These are phyloP conservation scores for Phaeolepiota aurea DNA, from an alignment of 768 basidiomycete genomes.

Conservation along the genomic window DNA sequence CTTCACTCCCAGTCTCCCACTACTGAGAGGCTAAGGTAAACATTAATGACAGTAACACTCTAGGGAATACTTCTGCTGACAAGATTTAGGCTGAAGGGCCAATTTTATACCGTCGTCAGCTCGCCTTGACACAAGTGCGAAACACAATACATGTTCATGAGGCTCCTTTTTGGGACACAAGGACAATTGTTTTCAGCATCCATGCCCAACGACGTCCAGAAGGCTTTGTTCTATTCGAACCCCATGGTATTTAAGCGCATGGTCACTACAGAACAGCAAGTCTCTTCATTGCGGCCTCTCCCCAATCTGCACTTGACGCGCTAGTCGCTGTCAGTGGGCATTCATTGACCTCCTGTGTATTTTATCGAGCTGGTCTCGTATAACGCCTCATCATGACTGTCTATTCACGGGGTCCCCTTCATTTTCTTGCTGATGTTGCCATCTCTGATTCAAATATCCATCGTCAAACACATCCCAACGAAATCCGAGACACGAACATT, in stretches of 20 bases:
- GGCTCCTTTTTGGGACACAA: slow-evolving; percentile 1
- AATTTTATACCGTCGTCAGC: no score
- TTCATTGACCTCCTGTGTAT: slow-evolving; percentile 6
- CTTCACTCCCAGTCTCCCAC: no score
- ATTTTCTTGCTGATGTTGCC: slow-evolving; percentile 25
- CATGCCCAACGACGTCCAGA: not conserved
- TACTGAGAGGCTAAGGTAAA: no score
- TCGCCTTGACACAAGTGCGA: not conserved
- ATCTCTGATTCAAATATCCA: slow-evolving; percentile 14
- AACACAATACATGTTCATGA: slow-evolving; percentile 1
- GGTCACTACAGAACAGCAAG: not conserved
- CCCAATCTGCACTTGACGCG: slow-evolving; percentile 8
- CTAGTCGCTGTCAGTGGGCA: slow-evolving; percentile 10
- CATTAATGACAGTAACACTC: no score
- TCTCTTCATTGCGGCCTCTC: not conserved
- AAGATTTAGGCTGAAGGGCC: no score
- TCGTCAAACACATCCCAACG: no score
- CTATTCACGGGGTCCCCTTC: slow-evolving; percentile 21
- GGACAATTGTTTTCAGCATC: slow-evolving; percentile 1
- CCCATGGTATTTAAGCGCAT: not conserved
- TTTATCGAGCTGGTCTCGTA: slow-evolving; percentile 2
- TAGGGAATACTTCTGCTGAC: no score
- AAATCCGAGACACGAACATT: no score
- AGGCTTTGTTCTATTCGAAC: not conserved
- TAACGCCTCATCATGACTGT: slow-evolving; percentile 21